Percentiles rank a stretch among this genome's conserved stretches.
Conservation (phyloP, 2,329 filamentous ascomycete species). For the Scedosporium dehoogii region DNA sequence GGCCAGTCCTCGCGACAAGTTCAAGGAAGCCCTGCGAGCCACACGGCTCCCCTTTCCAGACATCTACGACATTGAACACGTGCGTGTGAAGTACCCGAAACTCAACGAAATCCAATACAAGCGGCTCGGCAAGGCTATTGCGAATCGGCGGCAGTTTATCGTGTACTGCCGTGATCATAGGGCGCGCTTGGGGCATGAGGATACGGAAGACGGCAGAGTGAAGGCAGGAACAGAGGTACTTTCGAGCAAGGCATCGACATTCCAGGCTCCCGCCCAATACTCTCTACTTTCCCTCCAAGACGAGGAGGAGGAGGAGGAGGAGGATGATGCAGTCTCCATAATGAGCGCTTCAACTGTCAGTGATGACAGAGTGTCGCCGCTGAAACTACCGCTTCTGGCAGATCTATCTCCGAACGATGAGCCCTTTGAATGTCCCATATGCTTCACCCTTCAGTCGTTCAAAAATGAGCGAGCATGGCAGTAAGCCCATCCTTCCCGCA, state of each 20-base stretch:
- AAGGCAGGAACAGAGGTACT: background rate
- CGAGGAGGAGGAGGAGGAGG: background rate
- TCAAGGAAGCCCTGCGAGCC: constrained; percentile 7
- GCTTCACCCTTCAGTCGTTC: constrained; percentile 10
- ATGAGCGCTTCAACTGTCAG: background rate
- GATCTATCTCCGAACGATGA: background rate
- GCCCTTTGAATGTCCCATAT: constrained; percentile 10
- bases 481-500: background rate
- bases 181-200: background rate
- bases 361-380: background rate
- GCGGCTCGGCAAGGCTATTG: constrained; percentile 8
- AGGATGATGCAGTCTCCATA: background rate
- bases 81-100: constrained; percentile 5
- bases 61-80: constrained; percentile 7
- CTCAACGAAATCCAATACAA: background rate
- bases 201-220: background rate
- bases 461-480: constrained; percentile 8
- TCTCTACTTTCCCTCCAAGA: background rate
- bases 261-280: background rate
- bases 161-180: constrained; percentile 8
- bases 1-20: constrained; percentile 1
- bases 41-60: background rate
- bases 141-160: constrained; percentile 10
- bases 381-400: background rate
- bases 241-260: constrained; percentile 5